Evolutionary conservation across 2,329 filamentous ascomycete species (phyloP), one percentile per base, ranked within the genome.

Genomic region (Colletotrichum liaoningense): DNA sequence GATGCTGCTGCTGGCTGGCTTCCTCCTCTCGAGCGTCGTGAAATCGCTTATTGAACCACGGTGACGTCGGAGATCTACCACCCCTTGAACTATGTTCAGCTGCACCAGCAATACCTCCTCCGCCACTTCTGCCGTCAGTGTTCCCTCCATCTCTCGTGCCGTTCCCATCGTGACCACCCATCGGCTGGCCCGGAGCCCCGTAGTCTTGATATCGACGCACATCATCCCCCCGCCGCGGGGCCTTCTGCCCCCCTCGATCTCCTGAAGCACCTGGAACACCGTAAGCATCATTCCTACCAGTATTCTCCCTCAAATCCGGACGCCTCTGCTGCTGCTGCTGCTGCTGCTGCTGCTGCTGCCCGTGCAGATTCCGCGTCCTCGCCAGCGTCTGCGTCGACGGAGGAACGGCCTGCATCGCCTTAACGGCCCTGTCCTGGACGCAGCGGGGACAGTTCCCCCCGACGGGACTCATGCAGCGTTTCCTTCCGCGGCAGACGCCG

Each of bases 381-480:
- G 14, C 16, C 38, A 14, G 38, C 24, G 57, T 49, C 24, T 33
- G 49, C n/a, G 28, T 60, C 66, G 16, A 56, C 42, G 42, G 26
- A 26, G 42, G 26, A 7, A 33, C 69, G 28, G 28, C 26, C 12
- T 26, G 16, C 65, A 52, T 55, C 24, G 30, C 70, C 30, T 30
- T 54, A 9, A 62, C 58, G 56, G 56, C 54, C n/a, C 33, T 49
- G 35, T 52, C 55, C 12, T 55, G 33, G 49, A 68, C 46, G 28
- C 70, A 73, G 11, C 55, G 66, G 19, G 66, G 66, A 12, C 70
- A 73, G 26, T 42, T 54, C 33, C 55, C 59, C 42, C 46, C 55
- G 55, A 63, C n/a, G 38, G 58, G 58, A 24, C 26, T 33, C 54
- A 30, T 14, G 38, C n/a, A 6, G 22, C 28, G 54, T 42, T 42